These are phyloP conservation scores for Penicillium parvum DNA, from an alignment of 495 filamentous ascomycete genomes.

Conservation along the genomic window DNA sequence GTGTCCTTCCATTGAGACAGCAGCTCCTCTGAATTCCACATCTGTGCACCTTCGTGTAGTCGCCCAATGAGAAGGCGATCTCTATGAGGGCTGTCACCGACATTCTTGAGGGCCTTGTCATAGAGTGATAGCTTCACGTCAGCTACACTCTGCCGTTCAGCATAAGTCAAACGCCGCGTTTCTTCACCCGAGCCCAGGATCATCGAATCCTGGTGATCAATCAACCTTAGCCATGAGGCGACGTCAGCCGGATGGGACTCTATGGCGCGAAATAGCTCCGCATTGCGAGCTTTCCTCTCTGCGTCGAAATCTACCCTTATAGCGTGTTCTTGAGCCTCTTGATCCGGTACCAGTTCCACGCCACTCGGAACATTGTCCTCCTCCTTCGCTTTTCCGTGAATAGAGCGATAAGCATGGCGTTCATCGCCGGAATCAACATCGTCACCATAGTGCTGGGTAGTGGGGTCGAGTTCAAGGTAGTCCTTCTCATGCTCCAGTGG, in stretches of 20 bases:
- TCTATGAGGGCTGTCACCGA: constrained; percentile 32
- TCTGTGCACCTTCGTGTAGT: constrained; percentile 63
- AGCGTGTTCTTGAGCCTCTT: constrained; percentile 34
- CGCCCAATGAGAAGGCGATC: constrained; percentile 61
- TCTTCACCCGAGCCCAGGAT: constrained; percentile 40
- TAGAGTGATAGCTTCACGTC: constrained; percentile 80
- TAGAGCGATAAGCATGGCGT: constrained; percentile 62
- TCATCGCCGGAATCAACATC: constrained; percentile 42
- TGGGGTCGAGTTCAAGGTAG: constrained; percentile 40
- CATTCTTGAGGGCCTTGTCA: constrained; percentile 65
- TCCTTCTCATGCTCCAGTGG: constrained; percentile 24
- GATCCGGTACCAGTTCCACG: constrained; percentile 50
- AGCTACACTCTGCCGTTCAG: constrained; percentile 63
- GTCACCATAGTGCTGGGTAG: constrained; percentile 12
- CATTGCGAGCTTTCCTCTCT: constrained; percentile 46
- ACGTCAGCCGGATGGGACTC: constrained; percentile 62
- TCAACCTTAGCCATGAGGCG: constrained; percentile 68
- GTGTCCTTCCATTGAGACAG: constrained; percentile 60
- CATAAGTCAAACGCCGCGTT: constrained; percentile 44
- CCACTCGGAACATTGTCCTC: constrained; percentile 45
- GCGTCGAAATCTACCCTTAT: constrained; percentile 27
- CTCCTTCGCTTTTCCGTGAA: constrained; percentile 59
- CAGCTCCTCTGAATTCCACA: constrained; percentile 67
- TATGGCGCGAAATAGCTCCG: constrained; percentile 55
- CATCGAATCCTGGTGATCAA: constrained; percentile 67